Percentiles rank a stretch among this genome's conserved stretches.
These are phyloP conservation scores for Sphagnum tenellum DNA, from an alignment of 225 moss, liverwort and hornwort genomes.

Conservation along the genomic window DNA sequence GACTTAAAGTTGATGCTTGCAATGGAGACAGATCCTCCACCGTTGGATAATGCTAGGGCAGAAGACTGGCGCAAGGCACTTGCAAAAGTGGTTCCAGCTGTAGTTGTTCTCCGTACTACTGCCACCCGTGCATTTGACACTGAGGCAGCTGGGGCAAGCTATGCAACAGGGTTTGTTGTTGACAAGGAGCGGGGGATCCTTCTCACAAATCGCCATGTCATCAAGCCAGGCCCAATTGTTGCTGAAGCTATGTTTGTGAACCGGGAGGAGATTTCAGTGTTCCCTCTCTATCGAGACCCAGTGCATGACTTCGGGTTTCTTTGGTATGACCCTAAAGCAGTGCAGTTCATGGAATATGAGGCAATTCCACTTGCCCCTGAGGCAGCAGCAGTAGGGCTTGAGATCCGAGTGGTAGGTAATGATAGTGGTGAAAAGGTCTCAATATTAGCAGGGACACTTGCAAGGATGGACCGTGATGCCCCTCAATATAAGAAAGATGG, in stretches of 20 bases:
- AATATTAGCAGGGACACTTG: slow-evolving; percentile 76
- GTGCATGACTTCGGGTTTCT: slow-evolving; percentile 89
- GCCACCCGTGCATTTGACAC: slow-evolving; percentile 85
- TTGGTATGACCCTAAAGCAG: slow-evolving; percentile 52
- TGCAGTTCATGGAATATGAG: slow-evolving; percentile 78
- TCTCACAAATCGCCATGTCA: slow-evolving; percentile 84
- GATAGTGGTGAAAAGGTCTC: slow-evolving; percentile 95
- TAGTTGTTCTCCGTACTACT: slow-evolving; percentile 79
- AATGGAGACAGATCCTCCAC: slow-evolving; percentile 62
- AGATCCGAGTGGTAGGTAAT: slow-evolving; percentile 88
- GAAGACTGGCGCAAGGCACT: slow-evolving; percentile 85
- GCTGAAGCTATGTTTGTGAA: slow-evolving; percentile 92
- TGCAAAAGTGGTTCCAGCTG: slow-evolving; percentile 69
- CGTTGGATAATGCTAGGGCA: slow-evolving; percentile 34
- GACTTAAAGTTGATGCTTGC: slow-evolving; percentile 44
- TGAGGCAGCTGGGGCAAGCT: slow-evolving; percentile 64
- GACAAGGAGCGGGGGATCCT: slow-evolving; percentile 79
- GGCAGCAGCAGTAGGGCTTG: slow-evolving; percentile 69
- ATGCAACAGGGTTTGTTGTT: slow-evolving; percentile 76
- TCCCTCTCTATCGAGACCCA: slow-evolving; percentile 77
- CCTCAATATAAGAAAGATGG: slow-evolving; percentile 89
- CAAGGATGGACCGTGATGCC: slow-evolving; percentile 77
- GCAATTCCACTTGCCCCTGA: slow-evolving; percentile 78
- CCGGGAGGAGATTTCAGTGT: slow-evolving; percentile 73
- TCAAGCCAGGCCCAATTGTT: slow-evolving; percentile 73